Percentiles rank a stretch among this genome's conserved stretches.
Conservation (phyloP, 768 basidiomycete species). For the Hypholoma fasciculare region DNA sequence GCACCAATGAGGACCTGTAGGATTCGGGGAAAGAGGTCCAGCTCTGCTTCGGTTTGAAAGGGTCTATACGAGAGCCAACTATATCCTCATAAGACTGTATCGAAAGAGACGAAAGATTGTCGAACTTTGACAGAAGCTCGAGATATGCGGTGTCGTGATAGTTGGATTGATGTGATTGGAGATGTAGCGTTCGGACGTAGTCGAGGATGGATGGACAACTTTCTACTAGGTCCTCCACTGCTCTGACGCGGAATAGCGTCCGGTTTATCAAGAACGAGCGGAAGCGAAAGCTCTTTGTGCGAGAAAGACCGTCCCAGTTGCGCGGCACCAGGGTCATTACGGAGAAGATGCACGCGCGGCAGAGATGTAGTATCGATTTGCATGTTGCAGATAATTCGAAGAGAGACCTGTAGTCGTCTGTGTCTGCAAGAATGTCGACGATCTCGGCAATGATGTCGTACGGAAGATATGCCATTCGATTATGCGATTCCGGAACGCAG, state of each 20-base stretch:
- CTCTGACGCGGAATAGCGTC: background rate
- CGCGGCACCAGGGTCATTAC: background rate
- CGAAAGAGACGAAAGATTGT: background rate
- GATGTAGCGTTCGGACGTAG: background rate
- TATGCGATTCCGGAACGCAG: too few relatives aligned
- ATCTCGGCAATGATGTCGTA: background rate
- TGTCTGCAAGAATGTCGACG: background rate
- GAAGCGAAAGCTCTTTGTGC: background rate
- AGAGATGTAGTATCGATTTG: background rate
- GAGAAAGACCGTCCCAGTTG: background rate
- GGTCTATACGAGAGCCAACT: too few relatives aligned
- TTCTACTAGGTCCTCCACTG: background rate
- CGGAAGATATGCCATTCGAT: background rate
- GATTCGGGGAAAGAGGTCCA: background rate
- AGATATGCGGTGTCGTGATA: background rate
- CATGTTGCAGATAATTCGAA: background rate
- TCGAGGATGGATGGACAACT: slow-evolving; percentile 1
- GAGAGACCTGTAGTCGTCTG: background rate
- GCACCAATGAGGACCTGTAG: background rate
- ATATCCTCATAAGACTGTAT: background rate
- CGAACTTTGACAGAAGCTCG: background rate
- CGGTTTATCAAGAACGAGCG: background rate
- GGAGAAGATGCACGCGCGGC: background rate
- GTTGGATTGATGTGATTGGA: background rate
- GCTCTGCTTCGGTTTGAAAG: background rate